These are phyloP conservation scores for Rhodosorus marinus DNA, from an alignment of 23 red algal genomes.

Conservation along the genomic window DNA sequence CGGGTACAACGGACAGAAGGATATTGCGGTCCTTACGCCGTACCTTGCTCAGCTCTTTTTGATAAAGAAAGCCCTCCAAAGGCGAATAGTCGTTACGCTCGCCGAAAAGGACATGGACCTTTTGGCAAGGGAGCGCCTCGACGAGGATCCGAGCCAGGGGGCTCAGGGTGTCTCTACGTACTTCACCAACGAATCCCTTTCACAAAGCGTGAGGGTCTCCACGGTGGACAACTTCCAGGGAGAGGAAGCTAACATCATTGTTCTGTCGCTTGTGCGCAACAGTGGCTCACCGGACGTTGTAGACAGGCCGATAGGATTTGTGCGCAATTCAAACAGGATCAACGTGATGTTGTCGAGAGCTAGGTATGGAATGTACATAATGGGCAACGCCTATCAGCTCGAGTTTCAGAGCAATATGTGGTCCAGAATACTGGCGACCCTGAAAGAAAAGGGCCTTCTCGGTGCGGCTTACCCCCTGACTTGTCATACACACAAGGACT, in stretches of 20 bases:
- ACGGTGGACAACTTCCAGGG: slow-evolving; percentile 4
- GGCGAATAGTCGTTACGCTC: background rate
- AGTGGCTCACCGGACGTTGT: too few species aligned
- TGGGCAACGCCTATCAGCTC: background rate
- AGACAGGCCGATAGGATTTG: background rate
- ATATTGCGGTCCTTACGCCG: slow-evolving; percentile 1
- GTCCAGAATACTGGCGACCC: background rate
- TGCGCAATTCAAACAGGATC: background rate
- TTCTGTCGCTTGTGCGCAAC: background rate
- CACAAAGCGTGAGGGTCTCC: background rate
- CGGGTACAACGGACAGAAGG: background rate
- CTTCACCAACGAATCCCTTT: background rate
- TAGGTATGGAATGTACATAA: background rate
- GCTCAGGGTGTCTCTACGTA: background rate
- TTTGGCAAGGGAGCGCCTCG: background rate
- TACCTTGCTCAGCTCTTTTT: background rate
- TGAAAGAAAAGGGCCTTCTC: background rate
- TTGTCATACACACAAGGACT: background rate
- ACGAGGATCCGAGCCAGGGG: background rate
- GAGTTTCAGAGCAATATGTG: background rate
- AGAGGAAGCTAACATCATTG: background rate
- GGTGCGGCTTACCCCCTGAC: background rate
- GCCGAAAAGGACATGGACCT: background rate
- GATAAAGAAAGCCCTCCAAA: background rate
- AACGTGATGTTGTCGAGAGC: slow-evolving; percentile 1